These are phyloP conservation scores for Peronospora tabacina DNA, from an alignment of 352 stramenopile species.

Conservation along the genomic window DNA sequence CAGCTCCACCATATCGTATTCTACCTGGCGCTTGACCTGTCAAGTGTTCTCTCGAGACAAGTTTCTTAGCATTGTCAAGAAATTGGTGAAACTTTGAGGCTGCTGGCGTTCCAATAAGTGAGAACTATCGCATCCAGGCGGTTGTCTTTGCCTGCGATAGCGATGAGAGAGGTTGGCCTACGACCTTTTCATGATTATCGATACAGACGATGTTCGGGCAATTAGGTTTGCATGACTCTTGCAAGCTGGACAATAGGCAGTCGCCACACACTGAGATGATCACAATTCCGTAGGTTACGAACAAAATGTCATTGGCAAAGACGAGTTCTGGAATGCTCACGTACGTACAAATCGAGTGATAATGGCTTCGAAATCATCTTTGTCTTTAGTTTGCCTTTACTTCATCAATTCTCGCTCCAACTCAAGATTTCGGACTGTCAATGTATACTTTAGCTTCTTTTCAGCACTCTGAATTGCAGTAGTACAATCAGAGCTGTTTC, in stretches of 20 bases:
- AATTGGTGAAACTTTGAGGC: no score
- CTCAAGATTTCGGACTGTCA: conserved; percentile 75
- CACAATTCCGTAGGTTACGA: conserved; percentile 61
- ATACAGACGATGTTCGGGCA: conserved; percentile 58
- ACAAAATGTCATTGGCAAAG: conserved; percentile 73
- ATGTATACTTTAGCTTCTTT: conserved; percentile 37
- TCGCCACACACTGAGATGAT: conserved; percentile 41
- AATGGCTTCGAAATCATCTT: not conserved
- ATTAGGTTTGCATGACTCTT: conserved; percentile 71
- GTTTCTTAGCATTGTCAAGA: no score
- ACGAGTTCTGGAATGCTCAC: conserved; percentile 53
- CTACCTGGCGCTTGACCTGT: no score
- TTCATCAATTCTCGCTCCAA: conserved; percentile 78
- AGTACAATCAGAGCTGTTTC: conserved; percentile 6
- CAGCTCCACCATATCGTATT: no score
- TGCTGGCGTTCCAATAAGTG: no score
- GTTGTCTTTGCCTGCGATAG: no score
- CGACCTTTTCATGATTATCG: conserved; percentile 61
- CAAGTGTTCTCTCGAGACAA: no score
- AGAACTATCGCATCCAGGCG: no score
- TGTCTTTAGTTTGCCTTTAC: conserved; percentile 8
- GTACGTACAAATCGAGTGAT: not conserved
- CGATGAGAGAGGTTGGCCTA: conserved; percentile 9
- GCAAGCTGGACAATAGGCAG: conserved; percentile 57
- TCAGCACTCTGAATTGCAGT: conserved; percentile 10